These are phyloP conservation scores for Danielozyma ontarioensis DNA, from an alignment of 805 yeast species.

Conservation along the genomic window DNA sequence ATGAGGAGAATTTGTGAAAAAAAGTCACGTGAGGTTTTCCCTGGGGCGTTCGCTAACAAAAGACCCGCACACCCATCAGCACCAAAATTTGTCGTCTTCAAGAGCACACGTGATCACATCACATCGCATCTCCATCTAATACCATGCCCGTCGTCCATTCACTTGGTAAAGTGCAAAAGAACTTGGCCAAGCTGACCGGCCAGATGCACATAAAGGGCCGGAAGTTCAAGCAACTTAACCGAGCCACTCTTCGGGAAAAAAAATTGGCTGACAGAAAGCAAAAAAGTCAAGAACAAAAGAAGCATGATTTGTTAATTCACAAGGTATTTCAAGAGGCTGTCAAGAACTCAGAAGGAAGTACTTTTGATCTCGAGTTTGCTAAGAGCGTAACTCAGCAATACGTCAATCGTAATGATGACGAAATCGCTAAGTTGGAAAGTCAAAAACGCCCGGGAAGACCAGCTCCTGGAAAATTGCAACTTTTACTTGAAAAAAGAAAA, in stretches of 20 bases:
- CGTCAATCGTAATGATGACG: slow-evolving; percentile 70
- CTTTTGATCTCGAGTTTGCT: slow-evolving; percentile 54
- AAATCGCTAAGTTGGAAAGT: slow-evolving; percentile 53
- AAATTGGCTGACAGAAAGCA: slow-evolving; percentile 59
- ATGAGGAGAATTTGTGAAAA: not conserved
- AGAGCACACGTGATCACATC: not conserved
- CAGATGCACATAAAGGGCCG: slow-evolving; percentile 83
- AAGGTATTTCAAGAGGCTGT: slow-evolving; percentile 56
- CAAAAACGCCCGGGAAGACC: slow-evolving; percentile 89
- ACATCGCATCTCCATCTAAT: slow-evolving; percentile 8
- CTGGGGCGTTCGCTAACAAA: too few species aligned
- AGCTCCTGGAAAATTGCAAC: slow-evolving; percentile 61
- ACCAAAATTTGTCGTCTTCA: too few species aligned
- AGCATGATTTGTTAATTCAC: slow-evolving; percentile 54
- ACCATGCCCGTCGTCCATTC: slow-evolving; percentile 67
- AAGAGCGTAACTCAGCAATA: slow-evolving; percentile 55
- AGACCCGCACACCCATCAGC: too few species aligned
- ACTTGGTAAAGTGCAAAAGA: slow-evolving; percentile 59
- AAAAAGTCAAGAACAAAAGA: slow-evolving; percentile 52
- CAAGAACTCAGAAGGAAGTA: slow-evolving; percentile 22
- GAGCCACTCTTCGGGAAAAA: slow-evolving; percentile 83
- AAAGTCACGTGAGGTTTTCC: too few species aligned
- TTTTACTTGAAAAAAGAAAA: slow-evolving; percentile 56
- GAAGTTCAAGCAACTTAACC: slow-evolving; percentile 73
- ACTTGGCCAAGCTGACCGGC: slow-evolving; percentile 48